Evolutionary conservation across 192 early-diverging fungal genomes (phyloP), one percentile per base, ranked within the genome.

Genomic region (Polychytrium aggregatum): DNA sequence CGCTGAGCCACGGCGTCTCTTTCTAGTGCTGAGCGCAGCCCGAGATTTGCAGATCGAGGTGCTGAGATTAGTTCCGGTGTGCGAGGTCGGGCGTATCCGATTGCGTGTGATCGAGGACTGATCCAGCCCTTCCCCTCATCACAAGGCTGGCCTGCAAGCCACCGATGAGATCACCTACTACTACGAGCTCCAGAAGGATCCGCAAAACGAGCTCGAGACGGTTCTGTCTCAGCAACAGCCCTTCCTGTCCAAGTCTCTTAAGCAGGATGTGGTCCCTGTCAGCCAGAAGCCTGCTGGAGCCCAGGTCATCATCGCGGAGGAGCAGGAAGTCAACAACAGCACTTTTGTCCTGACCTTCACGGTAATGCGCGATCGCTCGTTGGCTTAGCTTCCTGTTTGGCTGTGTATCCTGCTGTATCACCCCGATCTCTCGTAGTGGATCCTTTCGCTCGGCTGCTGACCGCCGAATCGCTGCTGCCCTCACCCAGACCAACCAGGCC

Each of bases 101-200:
- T 42, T 11, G 9, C 41, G 11, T 21, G 13, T 35, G 7, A 27
- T 8, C 25, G 46, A 25, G 36, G 20, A 36, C n/a, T 47, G 8
- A 51, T 29, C 25, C 44, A 16, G 8, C 43, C 6, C 16, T 21
- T n/a, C 20, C n/a, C 21, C 8, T 51, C 10, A 8, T 30, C 37
- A 3, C 38, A 37, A 61, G 56, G 90, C 87, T 6, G 78, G 76
- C 17, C 70, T 98, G 53, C 75, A 81, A 56, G 81, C 90, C 0
- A 88, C 83, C 21, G 95, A 98, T 64, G 79, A 87, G 36, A 80
- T 98, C 44, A 51, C 64, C 33, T 90, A 88, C 77, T 87, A 83
- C 66, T 85, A 81, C 61, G 64, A 83, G 52, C 71, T 94, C 45
- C 74, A 63, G 2, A 68, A 77, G 47, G 90, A 95, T 63, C 49